These are phyloP conservation scores for Leishmania arabica DNA, from an alignment of 208 protist genomes.

Conservation along the genomic window DNA sequence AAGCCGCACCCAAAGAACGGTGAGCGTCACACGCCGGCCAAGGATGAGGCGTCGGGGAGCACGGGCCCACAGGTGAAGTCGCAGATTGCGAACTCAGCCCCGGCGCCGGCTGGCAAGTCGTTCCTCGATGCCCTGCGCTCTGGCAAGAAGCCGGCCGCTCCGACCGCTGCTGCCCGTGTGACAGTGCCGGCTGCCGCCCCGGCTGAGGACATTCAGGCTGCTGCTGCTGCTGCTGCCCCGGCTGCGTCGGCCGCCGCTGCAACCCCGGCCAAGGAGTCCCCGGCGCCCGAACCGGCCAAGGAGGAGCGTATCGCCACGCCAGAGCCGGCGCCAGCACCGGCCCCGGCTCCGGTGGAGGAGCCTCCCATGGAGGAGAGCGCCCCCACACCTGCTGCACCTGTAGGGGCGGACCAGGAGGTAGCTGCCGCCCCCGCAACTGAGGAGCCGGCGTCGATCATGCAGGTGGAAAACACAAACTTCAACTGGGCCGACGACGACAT, in stretches of 20 bases:
- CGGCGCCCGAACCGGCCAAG: slow-evolving; percentile 11
- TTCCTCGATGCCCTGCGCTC: slow-evolving; percentile 73
- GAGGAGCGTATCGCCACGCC: slow-evolving; percentile 13
- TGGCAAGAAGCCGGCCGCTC: slow-evolving; percentile 22
- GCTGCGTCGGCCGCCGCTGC: not conserved
- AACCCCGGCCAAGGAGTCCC: slow-evolving; percentile 22
- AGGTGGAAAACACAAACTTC: slow-evolving; percentile 50
- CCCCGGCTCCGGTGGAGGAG: slow-evolving; percentile 5
- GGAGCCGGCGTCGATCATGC: slow-evolving; percentile 16
- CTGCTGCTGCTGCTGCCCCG: slow-evolving; percentile 3
- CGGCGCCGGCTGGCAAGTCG: slow-evolving; percentile 53
- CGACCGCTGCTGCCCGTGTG: not conserved
- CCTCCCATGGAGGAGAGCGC: not conserved
- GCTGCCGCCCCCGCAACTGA: slow-evolving; percentile 19
- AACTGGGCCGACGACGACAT: slow-evolving; percentile 87
- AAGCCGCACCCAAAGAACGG: slow-evolving; percentile 27
- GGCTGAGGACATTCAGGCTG: slow-evolving; percentile 7
- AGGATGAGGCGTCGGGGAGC: slow-evolving; percentile 37
- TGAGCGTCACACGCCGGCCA: slow-evolving; percentile 20
- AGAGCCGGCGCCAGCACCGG: not conserved
- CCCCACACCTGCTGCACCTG: slow-evolving; percentile 10
- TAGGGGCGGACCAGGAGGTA: slow-evolving; percentile 10
- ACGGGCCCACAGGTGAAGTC: slow-evolving; percentile 58
- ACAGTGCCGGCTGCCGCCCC: slow-evolving; percentile 8
- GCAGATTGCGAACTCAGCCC: slow-evolving; percentile 60